Percentiles rank a stretch among this genome's conserved stretches.
phyloP scores from a whole-genome alignment of 768 basidiomycete species.

The Amanita molliuscula region DNA sequence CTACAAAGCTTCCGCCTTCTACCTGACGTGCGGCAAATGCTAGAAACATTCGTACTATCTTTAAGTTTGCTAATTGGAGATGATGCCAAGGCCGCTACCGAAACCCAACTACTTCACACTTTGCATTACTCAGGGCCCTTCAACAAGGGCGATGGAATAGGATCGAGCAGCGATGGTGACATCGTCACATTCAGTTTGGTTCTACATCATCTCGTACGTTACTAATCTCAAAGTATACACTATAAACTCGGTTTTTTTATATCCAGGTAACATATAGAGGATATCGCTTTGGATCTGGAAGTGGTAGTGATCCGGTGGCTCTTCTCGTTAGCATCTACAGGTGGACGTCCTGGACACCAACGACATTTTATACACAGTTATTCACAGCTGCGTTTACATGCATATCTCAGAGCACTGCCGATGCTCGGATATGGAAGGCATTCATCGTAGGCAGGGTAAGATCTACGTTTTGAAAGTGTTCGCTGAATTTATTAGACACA shows the following conservation, averaged over 20 bases:
- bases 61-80: slow-evolving; percentile 55
- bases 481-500: slow-evolving; percentile 14
- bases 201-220: slow-evolving; percentile 49
- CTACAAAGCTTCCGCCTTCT: slow-evolving; percentile 42
- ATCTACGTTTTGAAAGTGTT: slow-evolving; percentile 2
- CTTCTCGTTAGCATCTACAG: slow-evolving; percentile 46
- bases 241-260: not conserved
- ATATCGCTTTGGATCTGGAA: slow-evolving; percentile 54
- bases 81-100: slow-evolving; percentile 58
- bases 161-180: slow-evolving; percentile 54
- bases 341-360: slow-evolving; percentile 54
- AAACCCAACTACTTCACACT: slow-evolving; percentile 62
- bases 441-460: slow-evolving; percentile 67
- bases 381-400: slow-evolving; percentile 54
- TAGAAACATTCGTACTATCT: slow-evolving; percentile 51
- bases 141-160: slow-evolving; percentile 46
- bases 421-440: slow-evolving; percentile 48
- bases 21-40: slow-evolving; percentile 39
- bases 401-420: slow-evolving; percentile 37
- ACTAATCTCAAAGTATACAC: not conserved
- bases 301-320: slow-evolving; percentile 38
- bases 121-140: slow-evolving; percentile 37
- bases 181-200: slow-evolving; percentile 52
- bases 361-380: slow-evolving; percentile 59
- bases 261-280: slow-evolving; percentile 48